phyloP scores from a whole-genome alignment of 306 rosid species.

The Carpinus fangiana region DNA sequence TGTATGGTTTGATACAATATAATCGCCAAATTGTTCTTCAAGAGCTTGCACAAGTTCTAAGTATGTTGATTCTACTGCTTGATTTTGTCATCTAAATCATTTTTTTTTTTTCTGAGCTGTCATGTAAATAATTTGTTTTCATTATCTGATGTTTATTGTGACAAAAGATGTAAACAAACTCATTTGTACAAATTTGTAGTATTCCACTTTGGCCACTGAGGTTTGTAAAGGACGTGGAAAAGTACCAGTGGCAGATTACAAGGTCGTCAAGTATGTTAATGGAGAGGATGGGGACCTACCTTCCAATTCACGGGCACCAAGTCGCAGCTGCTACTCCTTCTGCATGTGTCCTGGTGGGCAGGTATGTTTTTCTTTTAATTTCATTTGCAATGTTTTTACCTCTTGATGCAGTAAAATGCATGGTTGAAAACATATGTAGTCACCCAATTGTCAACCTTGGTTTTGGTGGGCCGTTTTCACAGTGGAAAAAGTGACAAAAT shows the following conservation, averaged over 20 bases:
- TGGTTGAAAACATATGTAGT: not conserved
- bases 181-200: conserved; percentile 50
- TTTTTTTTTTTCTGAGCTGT: not conserved
- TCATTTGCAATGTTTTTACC: conserved; percentile 19
- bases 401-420: not conserved
- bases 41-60: not conserved
- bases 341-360: conserved; percentile 99
- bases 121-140: conserved; percentile 15
- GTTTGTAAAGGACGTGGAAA: conserved; percentile 83
- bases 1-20: not conserved
- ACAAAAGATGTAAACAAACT: conserved; percentile 22
- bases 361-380: conserved; percentile 48
- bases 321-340: conserved; percentile 87
- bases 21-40: not conserved
- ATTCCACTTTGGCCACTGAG: conserved; percentile 83
- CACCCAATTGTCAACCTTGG: not conserved
- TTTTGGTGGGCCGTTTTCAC: not conserved
- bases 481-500: not conserved
- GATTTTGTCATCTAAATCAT: conserved; percentile 3
- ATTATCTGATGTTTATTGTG: conserved; percentile 18
- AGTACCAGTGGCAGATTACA: conserved; percentile 97
- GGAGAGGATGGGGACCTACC: conserved; percentile 34
- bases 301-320: conserved; percentile 38
- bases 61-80: conserved; percentile 1
- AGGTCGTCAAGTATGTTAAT: conserved; percentile 64